Conservation (phyloP, 331 rosid species). For the Malus hybrid region DNA sequence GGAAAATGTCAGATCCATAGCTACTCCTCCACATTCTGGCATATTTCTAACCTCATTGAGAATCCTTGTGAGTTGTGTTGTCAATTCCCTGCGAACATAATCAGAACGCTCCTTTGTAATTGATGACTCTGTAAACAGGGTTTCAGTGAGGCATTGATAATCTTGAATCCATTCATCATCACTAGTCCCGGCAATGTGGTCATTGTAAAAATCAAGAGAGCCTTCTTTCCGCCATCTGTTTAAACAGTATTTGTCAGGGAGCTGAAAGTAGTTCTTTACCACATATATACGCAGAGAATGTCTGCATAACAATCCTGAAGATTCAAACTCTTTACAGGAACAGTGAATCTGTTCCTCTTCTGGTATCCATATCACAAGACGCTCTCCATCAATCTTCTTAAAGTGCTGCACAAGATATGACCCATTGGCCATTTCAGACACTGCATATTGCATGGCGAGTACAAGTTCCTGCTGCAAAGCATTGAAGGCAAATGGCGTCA, state of each 20-base stretch:
- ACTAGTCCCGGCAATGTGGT: slow-evolving; percentile 24
- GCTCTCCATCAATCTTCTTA: slow-evolving; percentile 66
- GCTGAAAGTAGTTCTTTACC: slow-evolving; percentile 76
- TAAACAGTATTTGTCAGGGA: slow-evolving; percentile 70
- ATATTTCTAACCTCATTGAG: slow-evolving; percentile 74
- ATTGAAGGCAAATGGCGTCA: slow-evolving; percentile 81
- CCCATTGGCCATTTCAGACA: slow-evolving; percentile 69
- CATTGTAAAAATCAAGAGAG: slow-evolving; percentile 40
- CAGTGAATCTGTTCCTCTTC: slow-evolving; percentile 79
- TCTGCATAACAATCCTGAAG: slow-evolving; percentile 84
- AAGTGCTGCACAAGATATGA: slow-evolving; percentile 66
- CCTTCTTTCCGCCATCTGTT: slow-evolving; percentile 70
- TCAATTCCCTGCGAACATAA: slow-evolving; percentile 51
- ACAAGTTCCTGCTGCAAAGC: slow-evolving; percentile 71
- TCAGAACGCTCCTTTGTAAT: slow-evolving; percentile 78
- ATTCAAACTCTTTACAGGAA: slow-evolving; percentile 93
- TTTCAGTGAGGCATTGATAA: slow-evolving; percentile 61
- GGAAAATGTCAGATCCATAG: slow-evolving; percentile 60
- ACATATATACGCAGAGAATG: slow-evolving; percentile 62
- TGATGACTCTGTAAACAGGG: slow-evolving; percentile 69
- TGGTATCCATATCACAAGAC: slow-evolving; percentile 65
- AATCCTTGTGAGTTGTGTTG: slow-evolving; percentile 62
- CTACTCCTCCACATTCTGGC: slow-evolving; percentile 55
- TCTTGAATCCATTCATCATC: slow-evolving; percentile 69
- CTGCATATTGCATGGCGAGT: slow-evolving; percentile 81